A percentile compares a stretch with the other conserved stretches of the same genome.
These are phyloP conservation scores for Craterostigma plantagineum DNA, from an alignment of 257 asterid genomes.

Conservation along the genomic window DNA sequence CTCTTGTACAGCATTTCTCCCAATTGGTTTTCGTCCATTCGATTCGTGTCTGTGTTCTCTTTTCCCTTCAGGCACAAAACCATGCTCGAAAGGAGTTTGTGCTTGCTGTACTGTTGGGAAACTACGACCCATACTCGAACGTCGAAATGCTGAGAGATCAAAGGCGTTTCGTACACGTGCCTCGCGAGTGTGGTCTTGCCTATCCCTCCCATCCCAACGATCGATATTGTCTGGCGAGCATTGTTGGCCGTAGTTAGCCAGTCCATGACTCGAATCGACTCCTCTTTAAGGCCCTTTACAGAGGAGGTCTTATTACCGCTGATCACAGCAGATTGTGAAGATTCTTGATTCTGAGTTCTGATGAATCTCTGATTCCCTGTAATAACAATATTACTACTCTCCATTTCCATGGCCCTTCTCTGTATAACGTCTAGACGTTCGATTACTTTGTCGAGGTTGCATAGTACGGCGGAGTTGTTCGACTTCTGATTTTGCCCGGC, in stretches of 20 bases:
- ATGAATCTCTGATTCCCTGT: too few relatives aligned
- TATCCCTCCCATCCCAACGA: neutral
- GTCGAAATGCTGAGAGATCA: slow-evolving; percentile 3
- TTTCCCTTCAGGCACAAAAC: neutral
- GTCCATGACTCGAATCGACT: neutral
- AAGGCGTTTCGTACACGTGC: slow-evolving; percentile 7
- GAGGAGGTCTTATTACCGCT: too few relatives aligned
- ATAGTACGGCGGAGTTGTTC: neutral
- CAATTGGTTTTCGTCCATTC: neutral
- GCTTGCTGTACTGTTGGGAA: slow-evolving; percentile 3
- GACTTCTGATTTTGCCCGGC: neutral
- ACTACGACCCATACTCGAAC: slow-evolving; percentile 8
- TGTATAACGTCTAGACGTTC: neutral
- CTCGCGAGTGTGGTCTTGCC: slow-evolving; percentile 17
- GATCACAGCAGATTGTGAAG: too few relatives aligned
- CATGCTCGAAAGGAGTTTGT: neutral
- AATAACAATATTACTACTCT: too few relatives aligned
- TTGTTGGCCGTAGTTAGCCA: neutral
- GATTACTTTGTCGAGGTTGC: neutral
- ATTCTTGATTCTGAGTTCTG: too few relatives aligned
- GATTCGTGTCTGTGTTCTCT: neutral
- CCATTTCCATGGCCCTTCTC: neutral
- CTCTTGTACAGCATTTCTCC: neutral
- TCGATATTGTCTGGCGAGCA: neutral
- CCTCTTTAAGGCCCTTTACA: slow-evolving; percentile 4